Evolutionary conservation across 495 filamentous ascomycete species (phyloP), one percentile per base, ranked within the genome.

Genomic region (Penicillium paradoxum): DNA sequence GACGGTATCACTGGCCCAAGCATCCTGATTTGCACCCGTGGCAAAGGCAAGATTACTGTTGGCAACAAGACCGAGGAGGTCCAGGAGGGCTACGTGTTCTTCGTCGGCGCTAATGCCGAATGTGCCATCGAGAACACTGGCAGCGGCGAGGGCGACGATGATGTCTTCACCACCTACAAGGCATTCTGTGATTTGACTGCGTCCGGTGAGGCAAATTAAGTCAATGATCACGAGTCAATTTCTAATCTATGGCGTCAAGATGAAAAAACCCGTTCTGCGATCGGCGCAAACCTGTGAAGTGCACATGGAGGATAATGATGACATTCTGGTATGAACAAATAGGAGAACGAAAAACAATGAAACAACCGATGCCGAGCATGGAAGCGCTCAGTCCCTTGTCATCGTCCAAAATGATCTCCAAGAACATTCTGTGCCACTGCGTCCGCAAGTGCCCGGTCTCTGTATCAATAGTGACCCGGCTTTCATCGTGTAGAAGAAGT

Each of bases 71-170:
- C 76, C 15, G 84, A 93, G 66, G 83, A 85, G 58, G 71, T 95
- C 38, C 79, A 84, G 70, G 78, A 84, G 59, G 93, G 89, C 0
- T 88, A 84, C 63, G 90, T 98, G 24, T 97, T 82, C 71, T 98
- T 98, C 66, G 87, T 97, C 2, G 93, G 93, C 1, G 89, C 93
- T 17, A 90, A 87, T 7, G 95, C 95, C 0, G 87, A 95, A 70
- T 81, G 86, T 37, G 75, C 89, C 1, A 66, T 97, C 39, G 86
- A 96, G 68, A 87, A 81, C 30, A 79, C 79, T 4, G 74, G 70
- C 24, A 67, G 58, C 25, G 70, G 60, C 7, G 51, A 61, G 29
- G 68, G 64, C 18, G 58, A 79, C 61, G 80, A 77, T 14, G 82
- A 86, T 57, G 77, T 79, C 15, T 88, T 97, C 58, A 86, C 87